Percentiles rank a stretch among this genome's conserved stretches.
Evolutionary conservation across 441 rosid genomes (phyloP).

Genomic region (Populus hybrid): DNA sequence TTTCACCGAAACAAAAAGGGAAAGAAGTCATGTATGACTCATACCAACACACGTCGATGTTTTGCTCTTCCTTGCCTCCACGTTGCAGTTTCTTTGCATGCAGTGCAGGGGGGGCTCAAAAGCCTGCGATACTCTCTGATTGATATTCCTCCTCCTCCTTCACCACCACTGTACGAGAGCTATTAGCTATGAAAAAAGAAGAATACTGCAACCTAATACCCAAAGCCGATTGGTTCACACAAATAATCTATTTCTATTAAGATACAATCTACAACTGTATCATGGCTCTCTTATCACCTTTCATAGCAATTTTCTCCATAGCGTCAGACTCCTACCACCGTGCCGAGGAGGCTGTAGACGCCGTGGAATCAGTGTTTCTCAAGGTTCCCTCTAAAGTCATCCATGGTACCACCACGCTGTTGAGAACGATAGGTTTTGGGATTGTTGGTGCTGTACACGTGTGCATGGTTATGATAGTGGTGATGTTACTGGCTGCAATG

Average conservation of each 20-base stretch:
- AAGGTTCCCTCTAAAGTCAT: constrained; percentile 31
- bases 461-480: constrained; percentile 37
- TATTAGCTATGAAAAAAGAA: constrained; percentile 19
- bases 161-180: constrained; percentile 13
- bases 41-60: constrained; percentile 21
- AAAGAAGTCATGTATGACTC: not conserved
- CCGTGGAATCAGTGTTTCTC: constrained; percentile 38
- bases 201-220: constrained; percentile 26
- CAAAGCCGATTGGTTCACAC: constrained; percentile 44
- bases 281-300: constrained; percentile 43
- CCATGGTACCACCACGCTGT: constrained; percentile 14
- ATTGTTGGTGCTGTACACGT: constrained; percentile 55
- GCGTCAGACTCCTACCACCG: constrained; percentile 51
- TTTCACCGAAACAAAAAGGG: not conserved
- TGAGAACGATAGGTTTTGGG: constrained; percentile 51
- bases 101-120: constrained; percentile 7
- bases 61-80: constrained; percentile 13
- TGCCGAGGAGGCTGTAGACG: constrained; percentile 34
- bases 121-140: not conserved
- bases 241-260: constrained; percentile 44
- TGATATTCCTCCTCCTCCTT: not conserved
- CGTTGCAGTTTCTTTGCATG: constrained; percentile 28
- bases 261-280: constrained; percentile 51
- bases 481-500: constrained; percentile 43
- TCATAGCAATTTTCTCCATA: constrained; percentile 29